These are phyloP conservation scores for Solanum etuberosum DNA, from an alignment of 257 asterid species.

Conservation along the genomic window DNA sequence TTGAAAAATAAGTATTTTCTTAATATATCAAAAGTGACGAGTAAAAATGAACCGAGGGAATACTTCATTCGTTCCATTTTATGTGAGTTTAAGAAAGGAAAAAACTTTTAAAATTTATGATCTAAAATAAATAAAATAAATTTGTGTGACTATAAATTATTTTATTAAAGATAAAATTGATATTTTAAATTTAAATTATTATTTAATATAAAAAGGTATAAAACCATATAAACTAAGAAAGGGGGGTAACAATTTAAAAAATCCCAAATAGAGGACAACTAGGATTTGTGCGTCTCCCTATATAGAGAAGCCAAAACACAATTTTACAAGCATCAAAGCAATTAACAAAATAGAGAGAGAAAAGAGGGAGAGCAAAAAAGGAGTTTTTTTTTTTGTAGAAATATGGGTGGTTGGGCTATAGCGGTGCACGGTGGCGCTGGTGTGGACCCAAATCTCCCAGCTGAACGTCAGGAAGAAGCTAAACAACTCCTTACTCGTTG, in stretches of 20 bases:
- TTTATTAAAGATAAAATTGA: no score
- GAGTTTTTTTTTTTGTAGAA: background rate
- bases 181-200: no score
- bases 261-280: background rate
- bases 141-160: no score
- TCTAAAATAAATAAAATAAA: no score
- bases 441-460: constrained; percentile 89
- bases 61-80: no score
- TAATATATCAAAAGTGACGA: no score
- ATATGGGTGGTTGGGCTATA: constrained; percentile 95
- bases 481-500: constrained; percentile 78
- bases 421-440: constrained; percentile 99
- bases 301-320: background rate
- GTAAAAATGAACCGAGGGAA: no score
- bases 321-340: background rate
- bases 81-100: no score
- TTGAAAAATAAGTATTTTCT: no score
- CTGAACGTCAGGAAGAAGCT: constrained; percentile 74
- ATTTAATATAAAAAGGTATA: no score
- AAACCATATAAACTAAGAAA: background rate
- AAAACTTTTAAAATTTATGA: no score
- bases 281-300: background rate
- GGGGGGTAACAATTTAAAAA: background rate
- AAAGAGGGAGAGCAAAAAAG: background rate
- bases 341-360: background rate